Evolutionary conservation across 306 rosid genomes (phyloP), one percentile per base, ranked within the genome.

Genomic region (Senna tora): DNA sequence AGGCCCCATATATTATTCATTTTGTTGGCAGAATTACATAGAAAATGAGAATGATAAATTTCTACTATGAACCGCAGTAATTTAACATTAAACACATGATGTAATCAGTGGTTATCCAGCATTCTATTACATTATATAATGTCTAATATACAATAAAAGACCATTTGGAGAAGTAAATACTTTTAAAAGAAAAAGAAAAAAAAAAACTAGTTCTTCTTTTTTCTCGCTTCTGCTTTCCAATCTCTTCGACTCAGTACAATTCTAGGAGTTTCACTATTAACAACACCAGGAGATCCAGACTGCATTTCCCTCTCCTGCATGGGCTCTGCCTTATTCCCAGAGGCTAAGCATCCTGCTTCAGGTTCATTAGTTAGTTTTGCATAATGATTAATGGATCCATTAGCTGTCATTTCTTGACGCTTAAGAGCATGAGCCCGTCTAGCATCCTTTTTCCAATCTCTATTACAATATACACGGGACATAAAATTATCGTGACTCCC

Each of bases 171-270:
- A 67, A 43, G 17, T 55, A 16, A 52, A 50, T 47, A 25, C 36
- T 51, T 16, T 4, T 0, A 49, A 41, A 69, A 42, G 71, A 56
- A 25, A 25, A n/a, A n/a, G 38, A 6, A 41, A 54, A 47, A 65
- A 47, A 36, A 41, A 61, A 57, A 65, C 84, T 75, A 84, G 79
- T 67, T 81, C 59, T 68, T 87, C 87, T 81, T 87, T 81, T 79
- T 91, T 84, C 98, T 91, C 25, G 97, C 97, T 72, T 93, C 97
- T 33, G 94, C 96, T 83, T 91, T 93, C 98, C 97, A 93, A 51
- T 91, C 84, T 86, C 98, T 89, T 33, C 90, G 79, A 54, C 88
- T 71, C 11, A 73, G 43, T 39, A 67, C 81, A 69, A 79, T 28
- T 74, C 83, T 86, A 36, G 76, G 83, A 36, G 73, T 75, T 73